Base-by-base conservation (phyloP, 140 eudicot species). In the Erigeron philadelphicus region DNA sequence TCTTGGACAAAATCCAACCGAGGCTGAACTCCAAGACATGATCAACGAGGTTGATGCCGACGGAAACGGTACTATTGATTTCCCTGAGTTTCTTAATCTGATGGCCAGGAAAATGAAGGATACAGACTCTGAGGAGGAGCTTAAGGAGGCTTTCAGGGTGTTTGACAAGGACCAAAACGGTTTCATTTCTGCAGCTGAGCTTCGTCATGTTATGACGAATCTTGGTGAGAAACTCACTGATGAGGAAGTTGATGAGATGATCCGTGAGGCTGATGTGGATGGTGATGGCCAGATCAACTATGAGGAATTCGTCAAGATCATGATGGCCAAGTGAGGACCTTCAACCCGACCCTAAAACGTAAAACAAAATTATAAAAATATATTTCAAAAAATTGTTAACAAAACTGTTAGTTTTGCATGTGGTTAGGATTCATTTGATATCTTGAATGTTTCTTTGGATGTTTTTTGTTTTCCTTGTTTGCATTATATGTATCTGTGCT, bases 251-350 rank as follows among this genome's bases (percentile, higher is more conserved):
- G 88, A 87, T 71, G 95, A 87, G 80, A 87, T 87, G 95, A 84
- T 87, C 38, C 95, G 90, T 42, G 95, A 87, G 74, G 95, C 95
- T 72, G 95, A 87, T 71, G 90, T 84, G 49, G 95, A 87, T 64
- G 90, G 95, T 61, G 95, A 84, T 74, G 90, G 95, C 5, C 90
- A 87, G 82, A 84, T 87, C 85, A 87, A 87, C 88, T 87, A 87
- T 57, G 95, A 82, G 79, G 95, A 87, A 68, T 87, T 87, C 52
- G 95, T 87, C 80, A 87, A 84, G 88, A 88, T 87, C 79, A 87
- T 87, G 95, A 87, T 87, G 95, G 95, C 95, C 82, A 87, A 87
- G 90, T 87, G 95, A 87, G 80, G 75, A 50, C 54, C 71, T 76
- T 44, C 61, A 75, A 21, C 67, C 61, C 11, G 66, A 83, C 76